Evolutionary conservation across 2,329 filamentous ascomycete species (phyloP), one percentile per base, ranked within the genome.

Genomic region (Fusarium cyanostomum): DNA sequence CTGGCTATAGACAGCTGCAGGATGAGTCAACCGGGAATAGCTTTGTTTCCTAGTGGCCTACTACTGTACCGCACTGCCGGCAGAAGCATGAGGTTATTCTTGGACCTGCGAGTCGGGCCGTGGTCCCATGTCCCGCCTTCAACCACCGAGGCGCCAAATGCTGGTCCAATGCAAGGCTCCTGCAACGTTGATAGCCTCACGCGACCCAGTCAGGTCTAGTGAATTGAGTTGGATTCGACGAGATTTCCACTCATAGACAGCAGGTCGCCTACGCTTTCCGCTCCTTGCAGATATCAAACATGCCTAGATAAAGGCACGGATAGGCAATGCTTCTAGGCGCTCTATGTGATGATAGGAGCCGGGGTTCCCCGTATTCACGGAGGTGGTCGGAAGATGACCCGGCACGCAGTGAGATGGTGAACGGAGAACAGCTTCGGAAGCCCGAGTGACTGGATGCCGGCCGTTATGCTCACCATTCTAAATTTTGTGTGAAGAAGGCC

Each of bases 1-100:
- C 61, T 65, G 61, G 64, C 56, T 61, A 62, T 30, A 16, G 44
- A 62, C 53, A 55, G 54, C 54, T 59, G 48, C 41, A 59, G 46
- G 13, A 33, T 21, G 30, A 58, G 27, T 64, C 42, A 38, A 18
- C 43, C 37, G 38, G 60, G 56, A 56, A 26, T 35, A 34, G 16
- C 15, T 51, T 52, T 31, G 37, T 41, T 52, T 52, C 31, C 44
- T 54, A 35, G 41, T 13, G 15, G 46, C 31, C 35, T 44, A 43
- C 39, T 35, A 34, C 30, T 44, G 53, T 21, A 21, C 21, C 6
- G 21, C 33, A 46, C 49, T 64, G 38, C 43, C 48, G 45, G 46
- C 27, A 42, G 57, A 42, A 33, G 49, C 33, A 43, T 16, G 33
- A 53, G 56, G 61, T 62, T 62, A 58, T 58, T 65, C 43, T 58